Evolutionary conservation across 257 asterid species (phyloP), one percentile per base, ranked within the genome.

Genomic region (Penstemon newberryi): DNA sequence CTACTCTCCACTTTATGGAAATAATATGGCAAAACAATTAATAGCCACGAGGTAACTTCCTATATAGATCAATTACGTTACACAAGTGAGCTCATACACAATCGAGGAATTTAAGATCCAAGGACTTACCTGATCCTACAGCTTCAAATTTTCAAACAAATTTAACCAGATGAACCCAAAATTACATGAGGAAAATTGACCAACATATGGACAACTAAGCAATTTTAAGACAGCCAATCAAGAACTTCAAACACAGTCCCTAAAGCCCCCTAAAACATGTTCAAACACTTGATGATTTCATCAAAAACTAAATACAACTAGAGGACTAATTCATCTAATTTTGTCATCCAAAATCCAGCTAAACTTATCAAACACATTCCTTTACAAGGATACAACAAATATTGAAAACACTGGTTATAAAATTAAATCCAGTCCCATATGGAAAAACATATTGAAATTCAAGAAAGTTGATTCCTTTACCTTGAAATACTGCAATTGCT

Each of bases 401-500:
- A 68, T 13, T 0, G 39, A 13, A 51, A 62, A 54, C 53, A 73
- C 49, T 63, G 41, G 12, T 36, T 38, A 51, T 13, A 44, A 50
- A 64, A 62, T 53, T 19, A 8, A 69, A 56, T 38, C 55, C 68
- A 75, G 52, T 12, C 51, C 46, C 46, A 47, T 11, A 3, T 18
- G 3, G 0, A 54, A 56, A 37, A 71, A 60, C 39, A 25, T 15
- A 65, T 1, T 38, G 15, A 69, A 68, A 33, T 25, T 55, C 8
- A 25, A 54, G n/a, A 75, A 71, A 59, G 78, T 15, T 13, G 36
- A 73, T 39, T 41, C 59, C 36, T 71, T 83, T 80, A 91, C 97
- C 97, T 84, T 84, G 60, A 85, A 74, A 71, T 79, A 63, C 62
- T 79, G 47, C 56, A 82, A 73, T 75, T 83, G 80, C 76, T 72